Conservation (phyloP, 192 early-diverging fungal genomes). For the Ramicandelaber brevisporus region DNA sequence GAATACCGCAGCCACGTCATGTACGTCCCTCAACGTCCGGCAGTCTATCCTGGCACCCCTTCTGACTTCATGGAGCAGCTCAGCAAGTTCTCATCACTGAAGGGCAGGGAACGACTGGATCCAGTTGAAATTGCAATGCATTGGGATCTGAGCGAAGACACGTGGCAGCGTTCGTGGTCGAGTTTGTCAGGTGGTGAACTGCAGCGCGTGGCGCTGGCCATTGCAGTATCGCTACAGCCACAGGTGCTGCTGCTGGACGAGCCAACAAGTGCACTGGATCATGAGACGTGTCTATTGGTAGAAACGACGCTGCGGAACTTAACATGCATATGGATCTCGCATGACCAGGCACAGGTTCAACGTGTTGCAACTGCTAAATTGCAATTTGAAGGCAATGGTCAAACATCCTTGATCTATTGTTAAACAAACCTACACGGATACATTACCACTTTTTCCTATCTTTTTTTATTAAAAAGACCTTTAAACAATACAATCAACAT, state of each 20-base stretch:
- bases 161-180: slow-evolving; percentile 52
- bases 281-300: slow-evolving; percentile 32
- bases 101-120: slow-evolving; percentile 15
- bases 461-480: too few species aligned
- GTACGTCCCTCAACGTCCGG: slow-evolving; percentile 67
- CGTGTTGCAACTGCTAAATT: slow-evolving; percentile 29
- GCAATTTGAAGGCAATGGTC: too few species aligned
- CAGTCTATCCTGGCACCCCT: slow-evolving; percentile 43
- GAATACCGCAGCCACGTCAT: slow-evolving; percentile 49
- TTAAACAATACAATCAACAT: too few species aligned
- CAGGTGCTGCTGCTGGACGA: slow-evolving; percentile 62
- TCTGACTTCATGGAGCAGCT: slow-evolving; percentile 34
- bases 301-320: slow-evolving; percentile 33
- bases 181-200: slow-evolving; percentile 66
- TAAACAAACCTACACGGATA: too few species aligned
- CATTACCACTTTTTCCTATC: too few species aligned
- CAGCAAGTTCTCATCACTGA: slow-evolving; percentile 20
- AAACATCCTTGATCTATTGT: too few species aligned
- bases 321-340: slow-evolving; percentile 64
- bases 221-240: slow-evolving; percentile 49
- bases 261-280: slow-evolving; percentile 68
- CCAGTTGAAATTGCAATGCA: slow-evolving; percentile 32
- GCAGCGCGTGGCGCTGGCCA: slow-evolving; percentile 55
- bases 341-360: slow-evolving; percentile 34
- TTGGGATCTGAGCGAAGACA: slow-evolving; percentile 36